Base-by-base conservation (phyloP, 108 stramenopile genomes). In the Schizochytrium sp. region DNA sequence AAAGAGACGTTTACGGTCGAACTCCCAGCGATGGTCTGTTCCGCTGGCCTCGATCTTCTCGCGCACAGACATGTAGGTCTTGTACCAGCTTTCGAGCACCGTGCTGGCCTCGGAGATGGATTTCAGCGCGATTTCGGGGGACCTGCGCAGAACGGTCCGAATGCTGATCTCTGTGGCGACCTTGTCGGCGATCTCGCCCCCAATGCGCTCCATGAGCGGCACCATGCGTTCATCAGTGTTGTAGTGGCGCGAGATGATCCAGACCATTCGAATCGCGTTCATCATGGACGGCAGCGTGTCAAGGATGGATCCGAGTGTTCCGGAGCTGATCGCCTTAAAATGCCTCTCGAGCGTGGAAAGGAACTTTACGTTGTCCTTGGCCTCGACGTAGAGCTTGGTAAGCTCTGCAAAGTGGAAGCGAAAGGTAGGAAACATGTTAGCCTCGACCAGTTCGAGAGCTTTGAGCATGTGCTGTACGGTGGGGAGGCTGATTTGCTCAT, bases 191-290 rank as follows among this genome's bases (percentile, higher is more conserved):
- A 94, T 91, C 72, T 92, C 83, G 48, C 57, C 29, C 0, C 89
- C 92, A 72, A 93, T 89, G 51, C 91, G 89, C 87, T 89, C 90
- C 92, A 92, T 83, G 25, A 92, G 89, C 4, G 90, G 88, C 16
- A 87, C 58, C 92, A 92, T 92, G 44, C 59, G 91, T 44, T 94
- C 93, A 63, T 95, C 95, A 34, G 91, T 92, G 63, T 95, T 95
- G 92, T 93, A 95, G 91, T 95, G 94, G 19, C 95, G 92, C 18
- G 94, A 94, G 60, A 95, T 94, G 72, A 94, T 93, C 95, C 95
- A 95, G 23, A 95, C 93, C 94, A 94, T 94, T 55, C 92, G 92
- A 12, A 95, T 88, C 3, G 93, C 94, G 90, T 93, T 94, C 90
- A 95, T 88, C 87, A 93, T 92, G 45, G 92, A 90, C 5, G 92